Evolutionary conservation across 2,329 filamentous ascomycete species (phyloP).

Genomic region (Monosporascus sp.): DNA sequence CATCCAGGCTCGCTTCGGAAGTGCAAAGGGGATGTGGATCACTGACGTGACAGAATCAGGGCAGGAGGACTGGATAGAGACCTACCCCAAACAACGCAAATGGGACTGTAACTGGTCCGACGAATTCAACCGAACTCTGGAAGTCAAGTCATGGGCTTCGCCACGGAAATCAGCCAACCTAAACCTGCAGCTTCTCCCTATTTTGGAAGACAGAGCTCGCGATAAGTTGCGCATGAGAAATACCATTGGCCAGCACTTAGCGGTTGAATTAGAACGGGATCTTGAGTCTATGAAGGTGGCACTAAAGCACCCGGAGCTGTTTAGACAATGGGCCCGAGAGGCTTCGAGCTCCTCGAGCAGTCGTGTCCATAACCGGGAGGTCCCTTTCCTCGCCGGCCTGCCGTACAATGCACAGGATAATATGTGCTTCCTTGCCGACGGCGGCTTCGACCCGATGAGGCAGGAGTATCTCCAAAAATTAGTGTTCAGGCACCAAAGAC

Average conservation of each 20-base stretch:
- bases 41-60: slow-evolving; percentile 42
- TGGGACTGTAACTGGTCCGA: slow-evolving; percentile 46
- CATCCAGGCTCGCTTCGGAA: slow-evolving; percentile 61
- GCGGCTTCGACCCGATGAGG: slow-evolving; percentile 48
- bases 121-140: slow-evolving; percentile 42
- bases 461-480: slow-evolving; percentile 40
- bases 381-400: slow-evolving; percentile 40
- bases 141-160: slow-evolving; percentile 46
- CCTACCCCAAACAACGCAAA: slow-evolving; percentile 60
- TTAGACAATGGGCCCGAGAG: slow-evolving; percentile 46
- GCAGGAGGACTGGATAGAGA: slow-evolving; percentile 54
- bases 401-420: slow-evolving; percentile 38
- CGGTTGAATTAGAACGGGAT: slow-evolving; percentile 41
- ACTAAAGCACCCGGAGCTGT: slow-evolving; percentile 38
- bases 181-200: slow-evolving; percentile 60
- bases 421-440: slow-evolving; percentile 46
- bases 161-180: slow-evolving; percentile 44
- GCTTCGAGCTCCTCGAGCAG: slow-evolving; percentile 17
- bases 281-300: slow-evolving; percentile 43
- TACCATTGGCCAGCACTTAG: slow-evolving; percentile 41
- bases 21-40: slow-evolving; percentile 69
- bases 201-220: slow-evolving; percentile 53
- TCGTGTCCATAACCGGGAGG: slow-evolving; percentile 30
- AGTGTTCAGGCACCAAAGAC: slow-evolving; percentile 38
- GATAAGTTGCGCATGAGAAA: slow-evolving; percentile 35